These are phyloP conservation scores for Thalassiosira profunda DNA, from an alignment of 108 stramenopile species.

Conservation along the genomic window DNA sequence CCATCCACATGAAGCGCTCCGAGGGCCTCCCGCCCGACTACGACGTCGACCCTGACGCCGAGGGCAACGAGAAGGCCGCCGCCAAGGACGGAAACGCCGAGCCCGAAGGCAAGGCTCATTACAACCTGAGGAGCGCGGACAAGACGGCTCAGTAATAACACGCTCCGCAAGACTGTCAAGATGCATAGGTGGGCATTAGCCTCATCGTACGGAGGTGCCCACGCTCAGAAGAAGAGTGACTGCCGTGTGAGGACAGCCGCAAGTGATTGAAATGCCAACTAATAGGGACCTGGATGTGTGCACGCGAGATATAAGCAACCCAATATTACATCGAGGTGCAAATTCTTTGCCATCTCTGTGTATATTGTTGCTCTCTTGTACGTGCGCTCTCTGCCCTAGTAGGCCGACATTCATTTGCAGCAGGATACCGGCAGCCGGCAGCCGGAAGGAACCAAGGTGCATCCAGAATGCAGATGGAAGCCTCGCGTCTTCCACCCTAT, in stretches of 20 bases:
- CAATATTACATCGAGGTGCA: constrained; percentile 11
- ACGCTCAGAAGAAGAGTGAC: background rate
- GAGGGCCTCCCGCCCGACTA: constrained; percentile 53
- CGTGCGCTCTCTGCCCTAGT: too few species aligned
- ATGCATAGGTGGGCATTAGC: background rate
- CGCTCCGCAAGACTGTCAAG: background rate
- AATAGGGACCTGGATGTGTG: background rate
- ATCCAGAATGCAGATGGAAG: too few species aligned
- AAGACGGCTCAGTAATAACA: background rate
- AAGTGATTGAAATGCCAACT: background rate
- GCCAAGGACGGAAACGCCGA: background rate
- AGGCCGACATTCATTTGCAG: too few species aligned
- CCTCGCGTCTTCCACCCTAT: too few species aligned
- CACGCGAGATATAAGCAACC: constrained; percentile 1
- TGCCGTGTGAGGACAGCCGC: background rate
- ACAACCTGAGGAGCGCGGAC: constrained; percentile 9
- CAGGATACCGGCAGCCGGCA: too few species aligned
- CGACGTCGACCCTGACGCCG: constrained; percentile 37
- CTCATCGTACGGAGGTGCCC: too few species aligned
- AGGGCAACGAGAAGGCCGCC: too few species aligned
- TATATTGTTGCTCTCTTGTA: background rate
- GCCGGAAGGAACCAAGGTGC: too few species aligned
- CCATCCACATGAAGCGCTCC: constrained; percentile 68
- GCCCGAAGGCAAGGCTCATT: constrained; percentile 2
- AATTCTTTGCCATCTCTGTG: background rate